phyloP scores from a whole-genome alignment of 129 eudicot species.

The Calendula officinalis region DNA sequence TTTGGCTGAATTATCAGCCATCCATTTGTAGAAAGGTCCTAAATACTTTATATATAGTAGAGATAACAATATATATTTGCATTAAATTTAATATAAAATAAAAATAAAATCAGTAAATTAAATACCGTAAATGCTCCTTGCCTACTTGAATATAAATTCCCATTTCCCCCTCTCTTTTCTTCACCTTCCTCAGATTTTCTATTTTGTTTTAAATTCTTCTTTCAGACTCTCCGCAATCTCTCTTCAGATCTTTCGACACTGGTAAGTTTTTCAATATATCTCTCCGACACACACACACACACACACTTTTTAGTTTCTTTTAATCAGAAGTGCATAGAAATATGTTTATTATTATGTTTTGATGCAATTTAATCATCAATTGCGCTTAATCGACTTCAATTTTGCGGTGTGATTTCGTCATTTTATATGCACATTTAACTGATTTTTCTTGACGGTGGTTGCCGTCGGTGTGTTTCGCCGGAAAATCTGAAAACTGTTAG shows the following conservation, averaged over 20 bases:
- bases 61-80: neutral
- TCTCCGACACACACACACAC: neutral
- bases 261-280: slow-evolving; percentile 4
- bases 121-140: neutral
- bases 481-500: slow-evolving; percentile 23
- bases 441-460: neutral
- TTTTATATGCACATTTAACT: neutral
- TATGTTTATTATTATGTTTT: slow-evolving; percentile 6
- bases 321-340: neutral
- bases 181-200: slow-evolving; percentile 3
- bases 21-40: too few relatives aligned
- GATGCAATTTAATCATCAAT: slow-evolving; percentile 10
- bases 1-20: too few relatives aligned
- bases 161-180: neutral
- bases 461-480: neutral
- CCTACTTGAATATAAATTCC: slow-evolving; percentile 16
- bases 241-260: slow-evolving; percentile 1
- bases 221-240: neutral
- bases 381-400: neutral
- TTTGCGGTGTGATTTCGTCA: neutral
- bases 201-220: too few relatives aligned
- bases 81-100: neutral
- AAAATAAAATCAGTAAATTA: neutral
- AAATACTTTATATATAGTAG: too few relatives aligned
- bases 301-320: neutral